These are phyloP conservation scores for Fomes fomentarius DNA, from an alignment of 1,284 basidiomycete genomes.

Conservation along the genomic window DNA sequence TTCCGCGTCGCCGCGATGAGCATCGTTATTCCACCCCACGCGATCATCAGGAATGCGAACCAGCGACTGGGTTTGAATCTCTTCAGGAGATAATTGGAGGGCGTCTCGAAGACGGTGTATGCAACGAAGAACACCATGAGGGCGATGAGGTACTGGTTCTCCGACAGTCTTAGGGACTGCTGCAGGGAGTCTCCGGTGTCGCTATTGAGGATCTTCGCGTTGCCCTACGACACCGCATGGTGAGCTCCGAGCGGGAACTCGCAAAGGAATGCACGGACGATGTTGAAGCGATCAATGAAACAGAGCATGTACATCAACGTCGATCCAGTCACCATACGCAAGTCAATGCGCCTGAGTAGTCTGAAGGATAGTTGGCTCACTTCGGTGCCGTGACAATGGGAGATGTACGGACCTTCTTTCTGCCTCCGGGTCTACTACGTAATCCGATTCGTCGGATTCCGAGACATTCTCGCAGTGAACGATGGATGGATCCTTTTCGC, in stretches of 20 bases:
- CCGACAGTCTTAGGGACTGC: conserved; percentile 32
- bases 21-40: conserved; percentile 45
- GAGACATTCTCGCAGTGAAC: conserved; percentile 4
- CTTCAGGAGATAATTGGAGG: conserved; percentile 48
- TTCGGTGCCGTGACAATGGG: neutral
- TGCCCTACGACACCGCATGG: conserved; percentile 28
- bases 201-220: conserved; percentile 41
- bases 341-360: conserved; percentile 17
- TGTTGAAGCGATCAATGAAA: conserved; percentile 22
- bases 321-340: conserved; percentile 11
- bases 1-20: conserved; percentile 32
- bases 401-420: conserved; percentile 15
- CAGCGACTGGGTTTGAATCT: conserved; percentile 39
- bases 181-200: conserved; percentile 38
- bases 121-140: conserved; percentile 43
- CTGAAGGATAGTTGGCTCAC: too few species aligned
- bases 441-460: neutral
- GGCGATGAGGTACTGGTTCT: conserved; percentile 38
- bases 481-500: conserved; percentile 8
- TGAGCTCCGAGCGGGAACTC: neutral
- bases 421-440: neutral
- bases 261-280: conserved; percentile 5
- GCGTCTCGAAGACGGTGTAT: conserved; percentile 40
- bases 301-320: conserved; percentile 21
- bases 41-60: conserved; percentile 42